Percentiles rank a stretch among this genome's conserved stretches.
Evolutionary conservation across 23 red algal genomes (phyloP).

Genomic region (Pyropia yezoensis): DNA sequence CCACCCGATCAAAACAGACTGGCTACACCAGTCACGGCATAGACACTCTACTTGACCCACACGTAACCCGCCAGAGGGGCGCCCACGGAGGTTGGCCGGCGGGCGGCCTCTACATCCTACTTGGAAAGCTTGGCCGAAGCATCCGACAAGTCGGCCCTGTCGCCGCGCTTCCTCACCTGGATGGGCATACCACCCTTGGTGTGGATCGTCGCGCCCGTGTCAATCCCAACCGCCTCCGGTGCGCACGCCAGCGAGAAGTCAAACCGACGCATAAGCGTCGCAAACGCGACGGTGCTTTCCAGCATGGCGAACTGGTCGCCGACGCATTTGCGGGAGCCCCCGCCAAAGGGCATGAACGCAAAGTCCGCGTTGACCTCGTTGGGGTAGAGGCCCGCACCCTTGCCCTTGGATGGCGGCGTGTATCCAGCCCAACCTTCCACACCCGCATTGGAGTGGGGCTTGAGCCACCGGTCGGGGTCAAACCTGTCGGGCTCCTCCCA

Average conservation of each 20-base stretch:
- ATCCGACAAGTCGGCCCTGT: no score
- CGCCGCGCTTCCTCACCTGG: constrained; percentile 9
- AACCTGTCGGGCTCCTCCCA: constrained; percentile 60
- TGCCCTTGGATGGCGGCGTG: constrained; percentile 23
- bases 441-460: constrained; percentile 36
- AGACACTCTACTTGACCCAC: no score
- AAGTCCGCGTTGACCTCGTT: constrained; percentile 59
- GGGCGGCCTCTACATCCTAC: no score
- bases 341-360: constrained; percentile 74
- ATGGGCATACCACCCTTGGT: constrained; percentile 63
- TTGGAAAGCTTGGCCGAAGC: no score
- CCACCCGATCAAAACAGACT: no score
- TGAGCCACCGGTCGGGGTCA: constrained; percentile 66
- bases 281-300: constrained; percentile 45
- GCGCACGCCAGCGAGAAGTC: constrained; percentile 30
- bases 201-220: constrained; percentile 72
- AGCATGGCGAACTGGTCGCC: constrained; percentile 82
- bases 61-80: no score
- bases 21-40: no score
- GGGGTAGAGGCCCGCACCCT: constrained; percentile 50
- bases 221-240: constrained; percentile 27
- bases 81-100: no score
- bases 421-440: constrained; percentile 56
- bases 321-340: constrained; percentile 60
- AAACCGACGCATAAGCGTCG: constrained; percentile 42